Base-by-base conservation (phyloP, 805 yeast species). In the Nakazawaea populi region DNA sequence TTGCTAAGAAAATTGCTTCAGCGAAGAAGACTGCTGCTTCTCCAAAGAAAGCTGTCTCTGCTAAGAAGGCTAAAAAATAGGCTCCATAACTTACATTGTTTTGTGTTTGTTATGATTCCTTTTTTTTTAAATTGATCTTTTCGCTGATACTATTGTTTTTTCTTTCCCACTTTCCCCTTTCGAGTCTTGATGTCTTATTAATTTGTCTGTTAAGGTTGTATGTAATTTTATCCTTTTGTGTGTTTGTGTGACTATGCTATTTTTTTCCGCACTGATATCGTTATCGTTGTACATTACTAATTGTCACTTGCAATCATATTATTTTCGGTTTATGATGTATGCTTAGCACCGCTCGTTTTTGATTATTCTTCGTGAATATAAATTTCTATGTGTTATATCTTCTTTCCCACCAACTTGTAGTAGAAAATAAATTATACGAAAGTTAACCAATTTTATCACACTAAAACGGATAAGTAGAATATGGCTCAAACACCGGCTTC, bases 401-500 rank as follows among this genome's bases (percentile, higher is more conserved):
- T 2, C 24, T 2, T 18, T 18, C 24, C 24, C 24, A 18, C 24
- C 24, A 18, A 18, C 24, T 18, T 18, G 24, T 18, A 18, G 24
- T 18, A 18, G 24, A 18, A 18, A 18, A 18, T 18, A 18, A 18
- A 18, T 18, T 18, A 18, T 18, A 18, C 24, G 3, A 18, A 18
- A 18, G 3, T 18, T 18, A 18, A 18, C 24, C 24, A 18, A 18
- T 18, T 18, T 3, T 18, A 31, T 6, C 28, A 2, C 12, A 11
- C 42, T 29, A 49, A 18, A 38, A 43, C 5, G 61, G 53, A 29
- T 62, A 68, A 0, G 74, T 68, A 41, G 58, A 66, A 47, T 69
- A 62, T 1, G 54, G 37, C 7, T 24, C 56, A 1, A 68, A 68
- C 49, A 52, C 46, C 6, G 68, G 56, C 0, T 74, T 73, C 10